Percentiles rank a stretch among this genome's conserved stretches.
phyloP scores from a whole-genome alignment of 1,284 basidiomycete genomes.

The Mycosarcoma mackinlayi region DNA sequence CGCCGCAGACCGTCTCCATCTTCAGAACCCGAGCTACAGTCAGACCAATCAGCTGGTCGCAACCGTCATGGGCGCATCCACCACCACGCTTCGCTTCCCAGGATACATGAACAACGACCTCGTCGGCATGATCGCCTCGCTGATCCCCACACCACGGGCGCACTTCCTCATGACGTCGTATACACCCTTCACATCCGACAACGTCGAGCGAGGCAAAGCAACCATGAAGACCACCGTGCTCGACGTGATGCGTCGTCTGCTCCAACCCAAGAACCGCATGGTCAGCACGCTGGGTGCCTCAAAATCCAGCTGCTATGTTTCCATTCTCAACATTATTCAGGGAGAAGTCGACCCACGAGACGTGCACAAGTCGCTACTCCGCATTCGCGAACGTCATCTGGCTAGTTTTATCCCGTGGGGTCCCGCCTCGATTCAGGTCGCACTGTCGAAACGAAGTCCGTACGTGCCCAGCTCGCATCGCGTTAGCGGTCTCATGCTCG shows the following conservation, averaged over 20 bases:
- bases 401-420: conserved; percentile 99
- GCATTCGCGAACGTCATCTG: conserved; percentile 94
- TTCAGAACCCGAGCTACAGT: conserved; percentile 91
- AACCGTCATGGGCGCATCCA: conserved; percentile 79
- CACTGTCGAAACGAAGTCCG: conserved; percentile 88
- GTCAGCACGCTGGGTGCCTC: conserved; percentile 79
- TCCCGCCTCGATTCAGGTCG: conserved; percentile 97
- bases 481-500: conserved; percentile 97
- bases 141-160: conserved; percentile 98
- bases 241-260: conserved; percentile 96
- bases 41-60: conserved; percentile 67
- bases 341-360: conserved; percentile 97
- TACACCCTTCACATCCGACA: conserved; percentile 95
- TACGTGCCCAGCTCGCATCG: conserved; percentile 87
- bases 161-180: conserved; percentile 99
- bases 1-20: conserved; percentile 87
- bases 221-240: conserved; percentile 73
- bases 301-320: conserved; percentile 78
- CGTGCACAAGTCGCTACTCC: conserved; percentile 95
- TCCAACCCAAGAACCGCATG: conserved; percentile 99
- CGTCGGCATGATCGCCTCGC: conserved; percentile 91
- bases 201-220: conserved; percentile 65
- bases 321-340: conserved; percentile 97
- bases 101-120: conserved; percentile 99
- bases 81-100: conserved; percentile 95